Evolutionary conservation across 2,329 filamentous ascomycete genomes (phyloP), one percentile per base, ranked within the genome.

Genomic region (Xylariaceae sp.): DNA sequence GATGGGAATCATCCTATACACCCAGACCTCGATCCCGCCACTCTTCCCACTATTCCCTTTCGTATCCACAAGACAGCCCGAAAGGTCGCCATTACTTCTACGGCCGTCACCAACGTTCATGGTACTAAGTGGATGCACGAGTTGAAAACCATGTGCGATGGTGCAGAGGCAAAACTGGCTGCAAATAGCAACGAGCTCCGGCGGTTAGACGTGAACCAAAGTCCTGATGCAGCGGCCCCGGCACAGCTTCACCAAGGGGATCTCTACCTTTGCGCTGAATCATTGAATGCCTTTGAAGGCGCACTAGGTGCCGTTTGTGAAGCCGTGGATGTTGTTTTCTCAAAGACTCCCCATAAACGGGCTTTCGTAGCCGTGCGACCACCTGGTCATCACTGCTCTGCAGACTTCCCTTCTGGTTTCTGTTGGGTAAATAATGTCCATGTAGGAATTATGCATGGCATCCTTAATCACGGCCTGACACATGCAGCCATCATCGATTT

Each of bases 401-500:
- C 89, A 4, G 82, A 87, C 44, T 86, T 87, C 60, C 94, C 94
- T 0, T 96, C 92, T 2, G 94, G 94, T 0, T 99, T 99, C 66
- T 99, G 94, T 72, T 99, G 94, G 92, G 73, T 99, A 44, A 99
- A 99, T 68, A 99, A 99, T 65, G 90, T 99, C 1, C 92, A 97
- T 64, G 89, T 99, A 18, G 94, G 92, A 0, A 96, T 99, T 57
- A 88, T 95, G 67, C 89, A 99, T 67, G 92, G 86, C 11, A 85
- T 89, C 17, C 82, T 92, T 54, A 81, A 80, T 36, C 87, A 99
- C 63, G 90, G 87, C 0, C 73, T 97, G 27, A 97, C 92, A 0
- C 94, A 99, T 67, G 92, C 91, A 0, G 94, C 90, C 11, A 97
- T 95, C 54, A 83, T 95, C 56, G 90, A 96, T 64, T 92, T 95